Percentiles rank a stretch among this genome's conserved stretches.
Conservation (phyloP, 1,284 basidiomycete species). For the Boletus austroedulis region DNA sequence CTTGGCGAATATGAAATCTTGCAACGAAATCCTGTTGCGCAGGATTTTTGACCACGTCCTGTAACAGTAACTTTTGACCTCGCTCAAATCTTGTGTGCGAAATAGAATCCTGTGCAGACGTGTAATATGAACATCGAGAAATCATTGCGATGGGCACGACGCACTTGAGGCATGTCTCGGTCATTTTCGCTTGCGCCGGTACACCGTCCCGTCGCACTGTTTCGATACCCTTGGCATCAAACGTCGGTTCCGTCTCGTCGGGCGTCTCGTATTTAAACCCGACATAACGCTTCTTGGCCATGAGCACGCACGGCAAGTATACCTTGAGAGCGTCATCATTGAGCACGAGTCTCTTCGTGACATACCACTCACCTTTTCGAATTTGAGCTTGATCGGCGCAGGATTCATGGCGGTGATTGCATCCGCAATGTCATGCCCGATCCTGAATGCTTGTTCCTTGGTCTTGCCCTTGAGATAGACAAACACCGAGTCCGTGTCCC, state of each 20-base stretch:
- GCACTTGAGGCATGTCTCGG: slow-evolving; percentile 83
- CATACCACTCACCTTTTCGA: slow-evolving; percentile 75
- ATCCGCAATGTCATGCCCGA: slow-evolving; percentile 91
- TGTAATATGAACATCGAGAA: neutral
- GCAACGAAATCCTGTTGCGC: slow-evolving; percentile 75
- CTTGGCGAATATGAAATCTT: slow-evolving; percentile 94
- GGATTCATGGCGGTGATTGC: slow-evolving; percentile 86
- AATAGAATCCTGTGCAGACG: slow-evolving; percentile 75
- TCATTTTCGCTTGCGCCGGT: slow-evolving; percentile 85
- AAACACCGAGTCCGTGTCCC: slow-evolving; percentile 98
- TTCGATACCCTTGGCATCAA: slow-evolving; percentile 98
- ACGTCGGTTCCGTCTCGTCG: slow-evolving; percentile 75
- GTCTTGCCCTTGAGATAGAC: slow-evolving; percentile 84
- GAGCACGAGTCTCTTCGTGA: neutral
- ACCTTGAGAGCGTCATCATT: slow-evolving; percentile 55
- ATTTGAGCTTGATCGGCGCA: slow-evolving; percentile 90
- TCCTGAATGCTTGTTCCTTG: slow-evolving; percentile 89
- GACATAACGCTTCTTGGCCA: slow-evolving; percentile 97
- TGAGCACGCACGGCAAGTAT: slow-evolving; percentile 88
- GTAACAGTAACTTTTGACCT: slow-evolving; percentile 87
- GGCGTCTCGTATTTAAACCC: slow-evolving; percentile 91
- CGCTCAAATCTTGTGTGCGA: slow-evolving; percentile 81
- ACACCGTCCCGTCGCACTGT: slow-evolving; percentile 92
- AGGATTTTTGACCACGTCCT: slow-evolving; percentile 85
- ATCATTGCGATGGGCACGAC: neutral